phyloP scores from a whole-genome alignment of 2,329 filamentous ascomycete genomes.

The Colletotrichum spinosum region DNA sequence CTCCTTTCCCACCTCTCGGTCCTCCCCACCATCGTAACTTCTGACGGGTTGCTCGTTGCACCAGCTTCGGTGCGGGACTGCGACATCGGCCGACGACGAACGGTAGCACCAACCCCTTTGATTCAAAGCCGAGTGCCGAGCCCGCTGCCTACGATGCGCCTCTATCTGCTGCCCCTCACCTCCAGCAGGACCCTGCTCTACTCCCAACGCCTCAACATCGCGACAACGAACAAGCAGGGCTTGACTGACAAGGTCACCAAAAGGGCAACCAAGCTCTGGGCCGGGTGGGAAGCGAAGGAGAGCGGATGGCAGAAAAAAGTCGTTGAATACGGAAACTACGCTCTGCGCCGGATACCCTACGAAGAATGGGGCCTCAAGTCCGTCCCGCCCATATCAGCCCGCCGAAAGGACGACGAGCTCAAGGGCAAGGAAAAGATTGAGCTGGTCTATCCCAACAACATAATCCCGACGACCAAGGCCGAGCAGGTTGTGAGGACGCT shows the following conservation, averaged over 20 bases:
- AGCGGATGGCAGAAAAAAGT: slow-evolving; percentile 89
- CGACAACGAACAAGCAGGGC: slow-evolving; percentile 63
- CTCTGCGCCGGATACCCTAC: slow-evolving; percentile 88
- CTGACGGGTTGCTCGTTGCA: slow-evolving; percentile 16
- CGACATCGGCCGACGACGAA: background rate
- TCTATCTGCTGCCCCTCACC: slow-evolving; percentile 94
- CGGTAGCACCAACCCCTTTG: no score
- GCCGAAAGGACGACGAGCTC: slow-evolving; percentile 72
- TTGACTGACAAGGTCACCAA: slow-evolving; percentile 76
- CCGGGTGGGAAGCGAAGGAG: slow-evolving; percentile 86
- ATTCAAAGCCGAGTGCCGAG: background rate
- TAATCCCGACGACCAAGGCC: slow-evolving; percentile 75
- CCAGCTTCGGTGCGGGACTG: slow-evolving; percentile 7
- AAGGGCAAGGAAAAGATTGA: slow-evolving; percentile 74
- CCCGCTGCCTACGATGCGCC: slow-evolving; percentile 72
- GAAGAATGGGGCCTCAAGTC: slow-evolving; percentile 99
- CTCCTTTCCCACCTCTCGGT: background rate
- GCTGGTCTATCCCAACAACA: slow-evolving; percentile 79
- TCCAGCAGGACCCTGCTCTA: slow-evolving; percentile 92
- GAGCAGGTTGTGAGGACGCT: slow-evolving; percentile 74
- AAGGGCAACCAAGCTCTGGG: slow-evolving; percentile 83
- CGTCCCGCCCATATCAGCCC: slow-evolving; percentile 82
- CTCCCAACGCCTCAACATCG: slow-evolving; percentile 78
- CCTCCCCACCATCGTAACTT: slow-evolving; percentile 18
- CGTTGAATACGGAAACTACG: slow-evolving; percentile 86